phyloP scores from a whole-genome alignment of 768 basidiomycete genomes.

The Serpula lacrymans region DNA sequence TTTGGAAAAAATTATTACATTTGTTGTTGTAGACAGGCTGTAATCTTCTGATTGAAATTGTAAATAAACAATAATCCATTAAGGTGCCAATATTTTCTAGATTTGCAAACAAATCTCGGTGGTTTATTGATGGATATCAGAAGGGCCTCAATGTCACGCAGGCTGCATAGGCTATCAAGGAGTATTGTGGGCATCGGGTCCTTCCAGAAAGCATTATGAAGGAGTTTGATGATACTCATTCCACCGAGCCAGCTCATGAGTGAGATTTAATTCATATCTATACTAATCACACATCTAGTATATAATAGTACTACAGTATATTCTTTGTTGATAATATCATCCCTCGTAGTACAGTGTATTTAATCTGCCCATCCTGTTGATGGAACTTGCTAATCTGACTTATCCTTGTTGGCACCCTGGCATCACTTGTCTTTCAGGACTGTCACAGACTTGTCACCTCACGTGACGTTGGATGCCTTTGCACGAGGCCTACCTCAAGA shows the following conservation, averaged over 20 bases:
- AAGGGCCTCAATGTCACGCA: conserved; percentile 16
- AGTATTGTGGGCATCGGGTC: conserved; percentile 21
- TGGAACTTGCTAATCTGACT: no score
- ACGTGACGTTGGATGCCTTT: no score
- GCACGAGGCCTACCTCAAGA: no score
- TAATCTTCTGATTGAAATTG: not conserved
- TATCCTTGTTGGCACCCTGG: no score
- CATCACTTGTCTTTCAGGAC: no score
- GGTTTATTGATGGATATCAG: conserved; percentile 24
- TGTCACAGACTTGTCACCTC: no score
- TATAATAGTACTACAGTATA: no score
- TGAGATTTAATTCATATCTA: not conserved
- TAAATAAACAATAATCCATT: no score
- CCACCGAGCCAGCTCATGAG: not conserved
- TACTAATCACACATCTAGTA: not conserved
- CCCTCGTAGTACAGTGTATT: no score
- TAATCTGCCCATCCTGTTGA: no score
- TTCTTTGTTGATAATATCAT: no score
- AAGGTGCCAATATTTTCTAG: conserved; percentile 9
- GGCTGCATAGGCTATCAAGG: conserved; percentile 20
- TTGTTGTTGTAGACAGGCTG: conserved; percentile 1
- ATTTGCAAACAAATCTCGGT: conserved; percentile 19
- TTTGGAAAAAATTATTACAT: not conserved
- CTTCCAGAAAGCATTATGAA: conserved; percentile 11
- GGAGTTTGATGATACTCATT: conserved; percentile 8